Evolutionary conservation across 177 flowering plant genomes (phyloP), one percentile per base, ranked within the genome.

Genomic region (Vitis hybrid): DNA sequence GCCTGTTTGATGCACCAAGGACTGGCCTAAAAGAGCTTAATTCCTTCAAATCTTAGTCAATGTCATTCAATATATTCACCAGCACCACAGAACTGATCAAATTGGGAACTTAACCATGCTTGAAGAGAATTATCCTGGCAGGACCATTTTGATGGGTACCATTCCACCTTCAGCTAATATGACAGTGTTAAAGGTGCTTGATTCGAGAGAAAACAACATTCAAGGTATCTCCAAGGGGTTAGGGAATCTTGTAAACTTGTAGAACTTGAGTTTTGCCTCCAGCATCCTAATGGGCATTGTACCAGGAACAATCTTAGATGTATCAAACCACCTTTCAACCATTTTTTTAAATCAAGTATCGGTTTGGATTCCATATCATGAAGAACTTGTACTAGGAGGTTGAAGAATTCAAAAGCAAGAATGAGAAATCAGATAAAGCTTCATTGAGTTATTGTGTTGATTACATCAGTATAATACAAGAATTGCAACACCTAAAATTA

Each of bases 101-200:
- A 64, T 78, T 34, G 75, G 73, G 9, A 71, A 68, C 16, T 65
- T 74, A 20, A 55, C 69, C 1, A 62, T n/a, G 26, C 75, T 78
- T 10, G 18, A 65, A n/a, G n/a, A 55, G 19, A 10, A 49, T 50
- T 26, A 59, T 50, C 16, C 59, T 6, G 52, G 59, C 51, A 49
- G 53, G 3, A 61, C 52, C 49, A 9, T 11, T 22, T 70, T 54
- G 20, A 34, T 49, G 18, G 60, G 78, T 22, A 58, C 7, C 7
- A 67, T 64, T 51, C 75, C 71, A 4, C 51, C 22, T 4, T 20
- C 45, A 2, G 10, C 70, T 1, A 59, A 69, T 26, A 13, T 70
- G 15, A 5, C 66, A 11, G 59, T 12, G 16, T 9, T 74, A 29
- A 7, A 8, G 18, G 2, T n/a, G 10, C 14, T 54, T 39, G 48